Percentiles rank a stretch among this genome's conserved stretches.
Conservation (phyloP, 2,329 filamentous ascomycete genomes). For the Phialophora macrospora region DNA sequence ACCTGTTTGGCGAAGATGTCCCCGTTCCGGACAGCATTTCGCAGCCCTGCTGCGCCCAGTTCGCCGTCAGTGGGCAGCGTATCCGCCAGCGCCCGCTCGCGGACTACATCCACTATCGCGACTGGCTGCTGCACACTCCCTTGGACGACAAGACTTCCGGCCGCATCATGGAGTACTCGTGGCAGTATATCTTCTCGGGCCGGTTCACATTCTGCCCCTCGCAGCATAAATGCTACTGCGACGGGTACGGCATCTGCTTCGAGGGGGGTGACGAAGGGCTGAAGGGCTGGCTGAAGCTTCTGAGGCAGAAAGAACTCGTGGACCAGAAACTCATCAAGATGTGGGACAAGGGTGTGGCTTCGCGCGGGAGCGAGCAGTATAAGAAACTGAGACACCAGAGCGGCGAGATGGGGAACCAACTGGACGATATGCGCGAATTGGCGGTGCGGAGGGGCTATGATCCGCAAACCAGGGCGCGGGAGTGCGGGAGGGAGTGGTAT, state of each 20-base stretch:
- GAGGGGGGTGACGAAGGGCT: slow-evolving; percentile 56
- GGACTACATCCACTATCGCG: slow-evolving; percentile 63
- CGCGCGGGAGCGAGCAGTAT: slow-evolving; percentile 40
- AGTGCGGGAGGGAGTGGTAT: slow-evolving; percentile 60
- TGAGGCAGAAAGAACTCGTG: slow-evolving; percentile 48
- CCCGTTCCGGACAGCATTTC: slow-evolving; percentile 57
- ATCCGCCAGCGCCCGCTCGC: slow-evolving; percentile 60
- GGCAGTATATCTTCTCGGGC: slow-evolving; percentile 66
- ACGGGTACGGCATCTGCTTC: slow-evolving; percentile 68
- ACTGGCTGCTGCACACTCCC: slow-evolving; percentile 65
- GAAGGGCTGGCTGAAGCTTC: slow-evolving; percentile 53
- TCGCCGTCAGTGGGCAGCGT: slow-evolving; percentile 63
- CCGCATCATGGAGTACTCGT: slow-evolving; percentile 67
- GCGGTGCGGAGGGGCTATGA: slow-evolving; percentile 59
- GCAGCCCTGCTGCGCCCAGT: slow-evolving; percentile 69
- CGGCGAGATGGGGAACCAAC: slow-evolving; percentile 48
- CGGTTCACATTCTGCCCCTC: slow-evolving; percentile 51
- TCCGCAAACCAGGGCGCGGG: slow-evolving; percentile 57
- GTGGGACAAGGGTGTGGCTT: slow-evolving; percentile 42
- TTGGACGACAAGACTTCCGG: slow-evolving; percentile 62
- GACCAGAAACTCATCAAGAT: slow-evolving; percentile 50
- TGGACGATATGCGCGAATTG: slow-evolving; percentile 50
- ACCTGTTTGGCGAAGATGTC: slow-evolving; percentile 42
- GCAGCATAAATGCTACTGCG: slow-evolving; percentile 65
- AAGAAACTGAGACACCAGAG: slow-evolving; percentile 52